Evolutionary conservation across 163 green algal genomes (phyloP).

Genomic region (Chlamydomonas reinhardtii): DNA sequence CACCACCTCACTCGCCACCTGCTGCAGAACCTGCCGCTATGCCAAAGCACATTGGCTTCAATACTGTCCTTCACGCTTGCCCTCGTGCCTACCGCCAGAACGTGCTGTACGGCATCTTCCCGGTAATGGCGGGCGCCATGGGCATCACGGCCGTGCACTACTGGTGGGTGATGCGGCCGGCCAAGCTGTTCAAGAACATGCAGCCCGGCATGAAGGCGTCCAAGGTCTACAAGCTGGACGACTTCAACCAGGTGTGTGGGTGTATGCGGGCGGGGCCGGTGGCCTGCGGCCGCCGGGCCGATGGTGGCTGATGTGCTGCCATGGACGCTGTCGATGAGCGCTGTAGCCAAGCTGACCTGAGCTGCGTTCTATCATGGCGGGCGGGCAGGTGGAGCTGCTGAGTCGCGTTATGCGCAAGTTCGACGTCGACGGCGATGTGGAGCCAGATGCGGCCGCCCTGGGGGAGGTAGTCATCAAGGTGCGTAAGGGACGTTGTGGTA

Average conservation of each 20-base stretch:
- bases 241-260: constrained; percentile 13
- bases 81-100: neutral
- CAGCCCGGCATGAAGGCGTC: neutral
- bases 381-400: constrained; percentile 56
- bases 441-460: constrained; percentile 18
- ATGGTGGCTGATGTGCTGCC: too few relatives aligned
- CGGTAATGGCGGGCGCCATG: constrained; percentile 30
- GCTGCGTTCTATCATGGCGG: neutral
- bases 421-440: constrained; percentile 53
- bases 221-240: constrained; percentile 40
- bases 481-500: too few relatives aligned
- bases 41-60: too few relatives aligned
- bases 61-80: too few relatives aligned
- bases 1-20: too few relatives aligned
- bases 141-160: neutral
- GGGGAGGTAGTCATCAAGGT: constrained; percentile 55
- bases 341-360: neutral
- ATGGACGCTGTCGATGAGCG: too few relatives aligned
- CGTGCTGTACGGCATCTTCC: constrained; percentile 62
- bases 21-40: too few relatives aligned
- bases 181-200: neutral
- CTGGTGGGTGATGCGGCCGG: constrained; percentile 1
- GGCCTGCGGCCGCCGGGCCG: too few relatives aligned
- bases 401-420: constrained; percentile 55
- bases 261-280: too few relatives aligned